Percentiles rank a stretch among this genome's conserved stretches.
Conservation (phyloP, 331 rosid species). For the Acacia pycnantha region DNA sequence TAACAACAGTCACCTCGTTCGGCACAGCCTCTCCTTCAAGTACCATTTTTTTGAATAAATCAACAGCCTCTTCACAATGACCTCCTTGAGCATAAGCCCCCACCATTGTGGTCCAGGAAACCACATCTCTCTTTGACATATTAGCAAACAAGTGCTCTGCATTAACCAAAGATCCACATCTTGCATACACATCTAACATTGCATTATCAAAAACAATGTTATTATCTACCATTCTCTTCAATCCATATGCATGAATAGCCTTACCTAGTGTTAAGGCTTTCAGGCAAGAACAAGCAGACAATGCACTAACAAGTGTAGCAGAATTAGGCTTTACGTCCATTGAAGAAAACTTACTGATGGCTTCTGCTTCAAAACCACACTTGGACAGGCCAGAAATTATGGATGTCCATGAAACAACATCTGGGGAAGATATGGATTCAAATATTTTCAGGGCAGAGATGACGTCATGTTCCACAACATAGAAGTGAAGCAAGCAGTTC, state of each 20-base stretch:
- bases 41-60: constrained; percentile 55
- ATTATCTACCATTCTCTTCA: constrained; percentile 39
- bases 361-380: constrained; percentile 66
- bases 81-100: constrained; percentile 74
- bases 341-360: constrained; percentile 45
- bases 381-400: constrained; percentile 69
- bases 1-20: constrained; percentile 66
- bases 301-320: constrained; percentile 57
- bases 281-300: constrained; percentile 64
- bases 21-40: constrained; percentile 47
- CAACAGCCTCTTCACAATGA: constrained; percentile 54
- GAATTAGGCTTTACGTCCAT: constrained; percentile 66
- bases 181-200: constrained; percentile 50
- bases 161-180: constrained; percentile 50
- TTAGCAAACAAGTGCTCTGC: constrained; percentile 56
- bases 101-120: constrained; percentile 79
- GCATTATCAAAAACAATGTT: constrained; percentile 56
- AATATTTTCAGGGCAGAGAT: constrained; percentile 52
- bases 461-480: constrained; percentile 42
- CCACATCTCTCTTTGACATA: constrained; percentile 60
- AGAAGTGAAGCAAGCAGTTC: constrained; percentile 69
- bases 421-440: constrained; percentile 43
- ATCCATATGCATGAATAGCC: constrained; percentile 56
- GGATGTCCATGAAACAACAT: constrained; percentile 88
- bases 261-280: constrained; percentile 51